phyloP scores from a whole-genome alignment of 1,284 basidiomycete genomes.

The Peniophora sp. region DNA sequence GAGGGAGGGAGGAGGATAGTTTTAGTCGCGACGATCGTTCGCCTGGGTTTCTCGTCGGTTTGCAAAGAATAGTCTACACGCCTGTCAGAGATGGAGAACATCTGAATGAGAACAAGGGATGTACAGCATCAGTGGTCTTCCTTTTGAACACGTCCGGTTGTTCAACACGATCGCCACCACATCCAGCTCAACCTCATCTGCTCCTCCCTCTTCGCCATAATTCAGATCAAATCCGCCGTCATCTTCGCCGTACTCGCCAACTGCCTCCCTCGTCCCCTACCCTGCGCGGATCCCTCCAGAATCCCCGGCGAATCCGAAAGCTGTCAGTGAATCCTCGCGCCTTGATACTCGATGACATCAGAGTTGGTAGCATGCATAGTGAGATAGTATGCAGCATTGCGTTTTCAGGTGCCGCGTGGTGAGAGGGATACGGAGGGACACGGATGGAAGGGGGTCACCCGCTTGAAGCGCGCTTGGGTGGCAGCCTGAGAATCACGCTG shows the following conservation, averaged over 20 bases:
- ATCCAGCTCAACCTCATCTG: constrained; percentile 89
- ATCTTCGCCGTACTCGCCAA: constrained; percentile 94
- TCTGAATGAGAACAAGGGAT: constrained; percentile 1
- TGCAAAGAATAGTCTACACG: constrained; percentile 49
- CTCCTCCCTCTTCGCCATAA: constrained; percentile 96
- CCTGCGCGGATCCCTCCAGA: constrained; percentile 93
- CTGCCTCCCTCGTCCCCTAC: constrained; percentile 90
- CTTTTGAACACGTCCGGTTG: constrained; percentile 73
- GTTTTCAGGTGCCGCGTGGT: constrained; percentile 82
- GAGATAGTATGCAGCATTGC: constrained; percentile 97
- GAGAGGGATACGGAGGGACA: too few relatives aligned
- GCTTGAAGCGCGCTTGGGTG: too few relatives aligned
- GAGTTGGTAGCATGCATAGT: constrained; percentile 93
- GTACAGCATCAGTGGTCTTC: constrained; percentile 86
- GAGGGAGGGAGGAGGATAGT: constrained; percentile 21
- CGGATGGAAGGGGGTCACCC: too few relatives aligned
- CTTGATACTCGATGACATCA: constrained; percentile 90
- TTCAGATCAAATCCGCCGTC: constrained; percentile 90
- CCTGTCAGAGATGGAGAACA: background rate
- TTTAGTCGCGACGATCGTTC: constrained; percentile 86
- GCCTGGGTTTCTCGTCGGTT: constrained; percentile 95
- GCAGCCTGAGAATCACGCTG: too few relatives aligned
- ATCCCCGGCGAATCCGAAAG: constrained; percentile 96
- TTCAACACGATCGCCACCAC: constrained; percentile 96
- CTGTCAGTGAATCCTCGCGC: constrained; percentile 88